Evolutionary conservation across 371 early-diverging fungal species (phyloP), one percentile per base, ranked within the genome.

Genomic region (Haplosporangium sp.): DNA sequence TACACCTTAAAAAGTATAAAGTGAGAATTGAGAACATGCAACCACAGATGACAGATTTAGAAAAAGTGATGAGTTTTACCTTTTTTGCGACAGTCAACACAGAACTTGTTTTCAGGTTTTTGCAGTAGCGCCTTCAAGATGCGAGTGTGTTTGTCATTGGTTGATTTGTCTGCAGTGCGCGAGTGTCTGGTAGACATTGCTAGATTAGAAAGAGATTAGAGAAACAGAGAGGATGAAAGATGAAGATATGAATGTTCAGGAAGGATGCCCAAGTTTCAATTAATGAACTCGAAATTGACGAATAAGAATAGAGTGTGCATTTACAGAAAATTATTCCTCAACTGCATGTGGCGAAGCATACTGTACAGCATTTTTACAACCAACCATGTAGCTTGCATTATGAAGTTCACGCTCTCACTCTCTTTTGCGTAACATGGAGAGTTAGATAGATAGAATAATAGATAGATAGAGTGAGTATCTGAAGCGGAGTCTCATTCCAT

Each of bases 41-140:
- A 5, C 27, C 34, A 55, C 55, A 44, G 45, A 35, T 3, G n/a
- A 44, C 20, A 52, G 37, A 42, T 17, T 17, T 17, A 3, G 42
- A 27, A 27, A 27, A 27, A 27, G 27, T 27, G 17, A 40, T 34
- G 64, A 17, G 27, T 39, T 45, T n/a, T 83, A 92, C 94, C 94
- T 86, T 93, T 92, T 74, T 91, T 89, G 60, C 92, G 85, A 85
- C 96, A 96, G 77, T 94, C 95, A 44, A 92, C 94, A 76, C 96
- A 96, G 58, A 85, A 86, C 55, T 89, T 88, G 85, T 96, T 95
- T 52, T 88, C 91, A 11, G 91, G 87, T 69, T 87, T 83, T 76
- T 88, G 86, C 84, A 94, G 85, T 35, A 95, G 87, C n/a, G 88
- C 85, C 79, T 93, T 93, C 55, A 94, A 82, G 39, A 93, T 87